phyloP scores from a whole-genome alignment of 2,329 filamentous ascomycete genomes.

The Uncinocarpus reesii region DNA sequence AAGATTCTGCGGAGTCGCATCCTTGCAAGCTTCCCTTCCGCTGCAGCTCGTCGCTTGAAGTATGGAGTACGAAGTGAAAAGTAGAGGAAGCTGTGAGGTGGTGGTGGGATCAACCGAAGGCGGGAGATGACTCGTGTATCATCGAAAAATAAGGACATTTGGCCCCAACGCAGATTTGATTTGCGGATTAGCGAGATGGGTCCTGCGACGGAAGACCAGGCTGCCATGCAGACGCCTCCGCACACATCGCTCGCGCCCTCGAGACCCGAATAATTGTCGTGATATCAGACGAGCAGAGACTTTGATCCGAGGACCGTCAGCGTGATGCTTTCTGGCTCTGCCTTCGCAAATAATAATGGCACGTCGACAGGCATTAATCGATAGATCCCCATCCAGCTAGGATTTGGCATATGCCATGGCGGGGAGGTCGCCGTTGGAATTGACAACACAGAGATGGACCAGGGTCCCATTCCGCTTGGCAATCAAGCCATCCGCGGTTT shows the following conservation, averaged over 20 bases:
- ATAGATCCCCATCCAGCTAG: background rate
- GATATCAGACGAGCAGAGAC: background rate
- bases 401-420: background rate
- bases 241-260: no score
- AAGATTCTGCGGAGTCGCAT: background rate
- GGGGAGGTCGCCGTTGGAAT: slow-evolving; percentile 3
- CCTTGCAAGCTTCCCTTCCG: no score
- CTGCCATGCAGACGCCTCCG: background rate
- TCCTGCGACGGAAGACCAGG: background rate
- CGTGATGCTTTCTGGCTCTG: background rate
- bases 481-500: slow-evolving; percentile 1
- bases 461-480: slow-evolving; percentile 5
- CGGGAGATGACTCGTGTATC: background rate
- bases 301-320: background rate
- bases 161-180: slow-evolving; percentile 2
- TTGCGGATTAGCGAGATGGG: slow-evolving; percentile 2
- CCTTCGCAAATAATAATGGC: background rate
- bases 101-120: no score
- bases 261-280: slow-evolving; percentile 1
- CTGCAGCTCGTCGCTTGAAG: no score
- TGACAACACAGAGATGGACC: slow-evolving; percentile 11
- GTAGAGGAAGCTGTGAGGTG: no score
- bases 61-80: no score
- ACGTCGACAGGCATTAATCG: slow-evolving; percentile 5
- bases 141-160: background rate